phyloP scores from a whole-genome alignment of 2,329 filamentous ascomycete species.

The Cladorrhinum sp. region DNA sequence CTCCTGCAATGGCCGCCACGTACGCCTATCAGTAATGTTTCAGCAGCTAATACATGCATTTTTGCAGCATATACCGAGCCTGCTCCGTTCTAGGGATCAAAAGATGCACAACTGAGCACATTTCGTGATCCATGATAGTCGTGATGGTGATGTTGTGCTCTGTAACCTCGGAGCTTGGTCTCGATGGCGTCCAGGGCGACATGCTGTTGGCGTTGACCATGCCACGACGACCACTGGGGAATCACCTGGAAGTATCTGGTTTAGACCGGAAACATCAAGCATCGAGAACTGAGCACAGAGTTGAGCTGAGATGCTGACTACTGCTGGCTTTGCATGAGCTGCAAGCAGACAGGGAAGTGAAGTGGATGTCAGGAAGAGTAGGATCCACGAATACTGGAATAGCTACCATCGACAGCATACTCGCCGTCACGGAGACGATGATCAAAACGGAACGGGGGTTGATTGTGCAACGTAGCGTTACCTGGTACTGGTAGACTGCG shows the following conservation, averaged over 20 bases:
- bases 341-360: not conserved
- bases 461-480: not conserved
- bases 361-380: not conserved
- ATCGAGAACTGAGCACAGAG: not conserved
- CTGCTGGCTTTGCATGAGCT: not conserved
- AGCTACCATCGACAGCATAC: not conserved
- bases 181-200: not conserved
- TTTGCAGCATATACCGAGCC: not conserved
- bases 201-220: not conserved
- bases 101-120: not conserved
- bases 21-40: slow-evolving; percentile 16
- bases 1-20: slow-evolving; percentile 23
- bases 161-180: not conserved
- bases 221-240: not conserved
- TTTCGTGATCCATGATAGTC: not conserved
- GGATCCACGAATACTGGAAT: no score
- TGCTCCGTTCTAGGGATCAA: not conserved
- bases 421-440: not conserved
- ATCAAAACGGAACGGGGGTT: not conserved
- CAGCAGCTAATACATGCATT: not conserved
- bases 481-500: not conserved
- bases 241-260: not conserved
- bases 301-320: not conserved
- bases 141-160: not conserved
- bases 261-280: not conserved